Conservation (phyloP, 129 eudicot genomes). For the Flaveria bidentis region DNA sequence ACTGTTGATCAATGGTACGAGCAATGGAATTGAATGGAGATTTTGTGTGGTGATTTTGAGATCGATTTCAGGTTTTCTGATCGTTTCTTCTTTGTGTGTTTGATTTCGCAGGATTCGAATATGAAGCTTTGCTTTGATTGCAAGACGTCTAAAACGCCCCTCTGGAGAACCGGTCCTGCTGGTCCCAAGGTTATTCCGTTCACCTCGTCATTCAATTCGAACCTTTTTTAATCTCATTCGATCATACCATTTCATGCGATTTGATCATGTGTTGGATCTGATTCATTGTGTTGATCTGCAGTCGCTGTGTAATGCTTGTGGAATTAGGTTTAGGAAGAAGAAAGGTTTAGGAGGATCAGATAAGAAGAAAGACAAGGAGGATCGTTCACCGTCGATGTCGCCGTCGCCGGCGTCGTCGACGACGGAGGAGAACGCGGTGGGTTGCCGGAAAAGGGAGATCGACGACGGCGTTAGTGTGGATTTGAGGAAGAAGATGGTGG, state of each 20-base stretch:
- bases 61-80: neutral
- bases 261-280: neutral
- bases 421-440: neutral
- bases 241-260: neutral
- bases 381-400: neutral
- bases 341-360: constrained; percentile 3
- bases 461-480: neutral
- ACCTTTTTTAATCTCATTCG: neutral
- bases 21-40: neutral
- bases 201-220: neutral
- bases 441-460: neutral
- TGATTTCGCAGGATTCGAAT: constrained; percentile 19
- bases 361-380: constrained; percentile 1
- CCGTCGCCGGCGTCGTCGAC: neutral
- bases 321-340: constrained; percentile 64
- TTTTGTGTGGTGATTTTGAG: neutral
- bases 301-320: constrained; percentile 89
- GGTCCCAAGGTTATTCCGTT: constrained; percentile 58
- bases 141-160: constrained; percentile 67
- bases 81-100: neutral
- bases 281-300: constrained; percentile 27
- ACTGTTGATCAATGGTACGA: constrained; percentile 12
- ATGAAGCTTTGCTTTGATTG: constrained; percentile 57
- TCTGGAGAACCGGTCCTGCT: constrained; percentile 73
- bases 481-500: constrained; percentile 33